phyloP scores from a whole-genome alignment of 768 basidiomycete species.

The Suillus alpinus region DNA sequence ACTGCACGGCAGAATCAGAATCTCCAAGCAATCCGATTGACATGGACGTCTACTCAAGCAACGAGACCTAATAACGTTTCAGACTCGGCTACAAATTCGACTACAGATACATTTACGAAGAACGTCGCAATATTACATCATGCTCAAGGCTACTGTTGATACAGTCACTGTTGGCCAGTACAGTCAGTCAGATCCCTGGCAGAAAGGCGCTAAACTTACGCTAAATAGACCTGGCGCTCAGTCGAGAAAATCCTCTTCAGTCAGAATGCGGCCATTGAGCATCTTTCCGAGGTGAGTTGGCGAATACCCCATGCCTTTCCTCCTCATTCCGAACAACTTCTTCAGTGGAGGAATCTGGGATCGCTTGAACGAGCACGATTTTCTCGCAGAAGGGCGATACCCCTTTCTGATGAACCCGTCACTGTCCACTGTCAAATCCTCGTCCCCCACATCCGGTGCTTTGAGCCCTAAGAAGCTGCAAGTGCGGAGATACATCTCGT shows the following conservation, averaged over 20 bases:
- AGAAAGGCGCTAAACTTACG: background rate
- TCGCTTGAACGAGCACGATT: slow-evolving; percentile 1
- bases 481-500: slow-evolving; percentile 23
- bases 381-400: slow-evolving; percentile 9
- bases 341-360: slow-evolving; percentile 26
- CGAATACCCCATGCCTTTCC: slow-evolving; percentile 37
- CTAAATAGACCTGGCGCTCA: background rate
- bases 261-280: slow-evolving; percentile 27
- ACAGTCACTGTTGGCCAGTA: background rate
- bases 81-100: background rate
- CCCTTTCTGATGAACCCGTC: slow-evolving; percentile 22
- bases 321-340: slow-evolving; percentile 32
- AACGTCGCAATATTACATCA: background rate
- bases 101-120: background rate
- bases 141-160: background rate
- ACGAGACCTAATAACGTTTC: background rate
- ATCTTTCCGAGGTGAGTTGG: slow-evolving; percentile 42
- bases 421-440: slow-evolving; percentile 5
- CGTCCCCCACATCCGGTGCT: slow-evolving; percentile 11
- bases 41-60: background rate
- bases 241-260: slow-evolving; percentile 22
- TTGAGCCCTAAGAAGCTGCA: slow-evolving; percentile 28
- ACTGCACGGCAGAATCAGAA: background rate
- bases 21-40: background rate
- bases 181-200: background rate